Conservation (phyloP, 805 yeast genomes). For the Scheffersomyces lignosus region DNA sequence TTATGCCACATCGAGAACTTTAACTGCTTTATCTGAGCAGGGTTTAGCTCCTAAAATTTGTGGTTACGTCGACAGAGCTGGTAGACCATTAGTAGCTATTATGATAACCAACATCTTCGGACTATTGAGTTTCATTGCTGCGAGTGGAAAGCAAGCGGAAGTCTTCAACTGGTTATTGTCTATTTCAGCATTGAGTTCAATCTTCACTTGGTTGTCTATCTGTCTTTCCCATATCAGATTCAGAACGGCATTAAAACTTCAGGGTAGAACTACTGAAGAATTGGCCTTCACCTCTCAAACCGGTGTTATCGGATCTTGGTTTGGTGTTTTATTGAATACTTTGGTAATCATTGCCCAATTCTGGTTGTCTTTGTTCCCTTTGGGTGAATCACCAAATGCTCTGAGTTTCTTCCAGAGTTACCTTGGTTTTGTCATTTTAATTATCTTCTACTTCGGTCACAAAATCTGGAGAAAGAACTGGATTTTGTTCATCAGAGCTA, state of each 20-base stretch:
- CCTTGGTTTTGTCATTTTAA: slow-evolving; percentile 25
- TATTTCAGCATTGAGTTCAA: slow-evolving; percentile 24
- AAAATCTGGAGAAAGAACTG: slow-evolving; percentile 28
- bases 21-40: slow-evolving; percentile 61
- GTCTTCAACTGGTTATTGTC: slow-evolving; percentile 28
- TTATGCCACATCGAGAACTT: slow-evolving; percentile 66
- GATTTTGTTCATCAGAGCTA: slow-evolving; percentile 23
- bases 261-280: slow-evolving; percentile 24
- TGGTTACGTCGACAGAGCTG: slow-evolving; percentile 62
- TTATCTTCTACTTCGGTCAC: slow-evolving; percentile 24
- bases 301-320: slow-evolving; percentile 24
- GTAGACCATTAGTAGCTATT: slow-evolving; percentile 66
- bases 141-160: slow-evolving; percentile 20
- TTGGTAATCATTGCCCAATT: slow-evolving; percentile 25
- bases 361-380: slow-evolving; percentile 28
- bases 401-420: slow-evolving; percentile 23
- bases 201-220: slow-evolving; percentile 30
- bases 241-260: slow-evolving; percentile 21
- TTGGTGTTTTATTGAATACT: slow-evolving; percentile 19
- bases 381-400: slow-evolving; percentile 22
- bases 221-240: slow-evolving; percentile 26
- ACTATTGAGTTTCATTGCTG: slow-evolving; percentile 61
- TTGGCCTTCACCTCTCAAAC: slow-evolving; percentile 23
- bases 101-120: slow-evolving; percentile 54
- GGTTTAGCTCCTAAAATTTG: slow-evolving; percentile 61